phyloP scores from a whole-genome alignment of 2,329 filamentous ascomycete species.

The Mariannaea sp. region DNA sequence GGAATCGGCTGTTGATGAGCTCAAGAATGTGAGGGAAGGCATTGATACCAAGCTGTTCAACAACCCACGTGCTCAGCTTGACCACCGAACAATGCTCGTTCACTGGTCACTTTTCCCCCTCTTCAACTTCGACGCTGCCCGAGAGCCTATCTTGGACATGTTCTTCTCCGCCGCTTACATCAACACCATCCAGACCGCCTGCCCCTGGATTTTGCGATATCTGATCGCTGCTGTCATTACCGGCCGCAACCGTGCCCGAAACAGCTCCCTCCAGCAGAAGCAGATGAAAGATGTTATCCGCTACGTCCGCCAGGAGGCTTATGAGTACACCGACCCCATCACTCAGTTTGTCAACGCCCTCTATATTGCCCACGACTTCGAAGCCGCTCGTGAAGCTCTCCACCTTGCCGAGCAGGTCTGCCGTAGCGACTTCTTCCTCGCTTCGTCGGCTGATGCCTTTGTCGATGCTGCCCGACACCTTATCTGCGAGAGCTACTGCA shows the following conservation, averaged over 20 bases:
- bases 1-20: slow-evolving; percentile 90
- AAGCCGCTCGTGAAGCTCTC: slow-evolving; percentile 91
- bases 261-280: slow-evolving; percentile 90
- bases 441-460: slow-evolving; percentile 81
- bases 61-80: slow-evolving; percentile 93
- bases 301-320: slow-evolving; percentile 94
- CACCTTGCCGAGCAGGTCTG: slow-evolving; percentile 88
- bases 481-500: slow-evolving; percentile 99
- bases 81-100: slow-evolving; percentile 95
- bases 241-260: slow-evolving; percentile 79
- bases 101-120: slow-evolving; percentile 99
- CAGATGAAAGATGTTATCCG: slow-evolving; percentile 97
- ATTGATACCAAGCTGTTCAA: slow-evolving; percentile 96
- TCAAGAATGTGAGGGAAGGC: slow-evolving; percentile 85
- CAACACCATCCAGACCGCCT: slow-evolving; percentile 98
- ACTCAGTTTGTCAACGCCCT: slow-evolving; percentile 96
- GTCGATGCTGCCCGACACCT: slow-evolving; percentile 94
- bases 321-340: slow-evolving; percentile 95
- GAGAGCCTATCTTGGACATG: slow-evolving; percentile 89
- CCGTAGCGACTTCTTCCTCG: slow-evolving; percentile 93
- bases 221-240: slow-evolving; percentile 93
- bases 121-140: slow-evolving; percentile 94
- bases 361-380: slow-evolving; percentile 85
- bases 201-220: slow-evolving; percentile 96
- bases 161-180: slow-evolving; percentile 98